Percentiles rank a stretch among this genome's conserved stretches.
Conservation (phyloP, 306 rosid genomes). For the Dalbergia oliveri region DNA sequence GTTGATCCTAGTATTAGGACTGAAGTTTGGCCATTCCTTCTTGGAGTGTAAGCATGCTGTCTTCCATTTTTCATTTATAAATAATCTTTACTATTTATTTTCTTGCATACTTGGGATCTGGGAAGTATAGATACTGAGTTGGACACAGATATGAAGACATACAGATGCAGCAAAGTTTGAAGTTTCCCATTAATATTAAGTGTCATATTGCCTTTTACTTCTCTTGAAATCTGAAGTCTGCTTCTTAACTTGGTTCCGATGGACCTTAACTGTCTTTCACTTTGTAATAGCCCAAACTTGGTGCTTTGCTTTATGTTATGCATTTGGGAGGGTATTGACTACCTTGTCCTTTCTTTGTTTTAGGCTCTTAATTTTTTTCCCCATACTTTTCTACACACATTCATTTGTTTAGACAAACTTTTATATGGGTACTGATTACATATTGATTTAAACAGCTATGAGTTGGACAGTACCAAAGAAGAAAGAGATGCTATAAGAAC, state of each 20-base stretch:
- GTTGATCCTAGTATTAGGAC: slow-evolving; percentile 91
- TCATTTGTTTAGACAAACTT: slow-evolving; percentile 19
- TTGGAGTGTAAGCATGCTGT: slow-evolving; percentile 90
- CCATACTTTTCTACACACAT: background rate
- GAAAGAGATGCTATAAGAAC: slow-evolving; percentile 74
- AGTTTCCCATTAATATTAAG: slow-evolving; percentile 18
- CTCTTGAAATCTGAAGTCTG: slow-evolving; percentile 22
- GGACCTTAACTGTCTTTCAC: slow-evolving; percentile 15
- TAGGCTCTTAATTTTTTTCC: background rate
- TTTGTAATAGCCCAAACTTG: slow-evolving; percentile 24
- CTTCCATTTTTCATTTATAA: slow-evolving; percentile 32
- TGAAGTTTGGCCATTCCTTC: slow-evolving; percentile 98
- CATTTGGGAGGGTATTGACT: slow-evolving; percentile 21
- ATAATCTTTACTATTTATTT: slow-evolving; percentile 14
- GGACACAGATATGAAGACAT: slow-evolving; percentile 12
- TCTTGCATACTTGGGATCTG: slow-evolving; percentile 34
- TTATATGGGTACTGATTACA: slow-evolving; percentile 46
- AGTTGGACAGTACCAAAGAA: slow-evolving; percentile 79
- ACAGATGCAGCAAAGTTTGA: slow-evolving; percentile 19
- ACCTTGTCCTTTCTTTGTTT: slow-evolving; percentile 17
- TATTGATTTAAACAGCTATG: slow-evolving; percentile 72
- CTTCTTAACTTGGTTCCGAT: slow-evolving; percentile 15
- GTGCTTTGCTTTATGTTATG: slow-evolving; percentile 29
- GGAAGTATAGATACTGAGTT: slow-evolving; percentile 21
- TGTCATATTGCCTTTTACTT: slow-evolving; percentile 9